A percentile compares a stretch with the other conserved stretches of the same genome.
Conservation (phyloP, 345 rosid species). For the Aquilaria sinensis region DNA sequence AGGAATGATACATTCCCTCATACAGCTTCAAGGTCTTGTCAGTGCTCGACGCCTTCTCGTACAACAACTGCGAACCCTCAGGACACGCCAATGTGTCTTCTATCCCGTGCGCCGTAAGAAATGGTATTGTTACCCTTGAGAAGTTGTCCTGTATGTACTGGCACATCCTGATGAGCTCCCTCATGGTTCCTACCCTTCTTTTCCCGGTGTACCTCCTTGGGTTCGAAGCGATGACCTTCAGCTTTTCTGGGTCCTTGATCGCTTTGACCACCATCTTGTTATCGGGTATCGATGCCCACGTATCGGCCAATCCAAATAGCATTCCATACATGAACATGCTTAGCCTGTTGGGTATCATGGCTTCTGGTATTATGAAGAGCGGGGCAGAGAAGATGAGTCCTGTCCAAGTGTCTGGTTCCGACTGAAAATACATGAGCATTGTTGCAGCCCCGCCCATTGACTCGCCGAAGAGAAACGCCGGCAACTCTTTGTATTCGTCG, state of each 20-base stretch:
- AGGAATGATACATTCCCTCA: constrained; percentile 92
- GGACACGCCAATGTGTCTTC: constrained; percentile 80
- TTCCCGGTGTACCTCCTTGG: constrained; percentile 79
- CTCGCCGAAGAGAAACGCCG: constrained; percentile 85
- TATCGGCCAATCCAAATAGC: constrained; percentile 85
- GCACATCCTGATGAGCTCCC: constrained; percentile 70
- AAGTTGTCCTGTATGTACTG: constrained; percentile 79
- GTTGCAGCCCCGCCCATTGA: constrained; percentile 91
- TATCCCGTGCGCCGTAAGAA: constrained; percentile 76
- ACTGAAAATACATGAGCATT: constrained; percentile 89
- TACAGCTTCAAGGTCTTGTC: constrained; percentile 83
- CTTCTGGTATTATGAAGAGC: constrained; percentile 81
- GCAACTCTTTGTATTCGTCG: constrained; percentile 65
- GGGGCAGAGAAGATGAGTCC: constrained; percentile 97
- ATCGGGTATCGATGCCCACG: constrained; percentile 93
- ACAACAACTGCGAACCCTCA: constrained; percentile 59
- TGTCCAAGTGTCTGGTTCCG: constrained; percentile 71
- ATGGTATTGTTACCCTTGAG: constrained; percentile 47
- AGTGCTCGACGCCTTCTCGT: constrained; percentile 62
- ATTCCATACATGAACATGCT: constrained; percentile 69
- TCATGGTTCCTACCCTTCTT: constrained; percentile 94
- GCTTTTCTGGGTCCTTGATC: constrained; percentile 73
- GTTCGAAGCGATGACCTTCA: constrained; percentile 77
- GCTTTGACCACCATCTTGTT: constrained; percentile 85
- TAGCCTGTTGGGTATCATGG: constrained; percentile 77